Base-by-base conservation (phyloP, 2,329 filamentous ascomycete genomes). In the Pseudogymnoascus sp. region DNA sequence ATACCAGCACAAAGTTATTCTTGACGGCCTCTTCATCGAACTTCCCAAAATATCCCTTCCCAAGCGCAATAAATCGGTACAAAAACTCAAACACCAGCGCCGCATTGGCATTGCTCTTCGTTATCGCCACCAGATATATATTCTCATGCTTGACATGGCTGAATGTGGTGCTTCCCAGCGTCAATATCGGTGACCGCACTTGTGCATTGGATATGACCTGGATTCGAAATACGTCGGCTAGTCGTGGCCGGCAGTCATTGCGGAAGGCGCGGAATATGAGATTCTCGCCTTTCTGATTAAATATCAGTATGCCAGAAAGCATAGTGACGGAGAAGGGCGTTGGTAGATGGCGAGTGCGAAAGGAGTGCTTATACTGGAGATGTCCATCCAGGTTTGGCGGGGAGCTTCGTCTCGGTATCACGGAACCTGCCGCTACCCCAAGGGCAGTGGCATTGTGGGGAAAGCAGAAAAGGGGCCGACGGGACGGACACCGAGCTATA, bases 71-170 rank as follows among this genome's bases (percentile, higher is more conserved):
- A 73, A 99, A 80, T 71, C 93, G 87, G 80, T 98, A 98, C 67
- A 99, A 81, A 75, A 99, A 99, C 80, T 99, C 95, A 74, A 99
- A 99, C 23, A 99, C 92, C 64, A 99, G 85, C 45, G 96, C 96
- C 11, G 93, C 93, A 84, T 99, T 99, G 79, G 93, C 95, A 79
- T 99, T 99, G 80, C 93, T 97, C 81, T 98, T 99, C 65, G 93
- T 98, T 71, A 99, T 90, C 16, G 93, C 95, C 63, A 98, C 93
- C 71, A 99, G 79, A 77, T 98, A 99, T 75, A 99, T 97, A 77
- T 99, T 99, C 76, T 99, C 95, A 79, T 97, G 93, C 77, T 96
- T 97, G 79, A 99, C 93, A 87, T 99, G 95, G 81, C 92, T 96
- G 78, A 99, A 99, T 57, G 96, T 99, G 64, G 95, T 99, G 76